Percentiles rank a stretch among this genome's conserved stretches.
phyloP scores from a whole-genome alignment of 192 early-diverging fungal genomes.

The Linnemannia schmuckeri region DNA sequence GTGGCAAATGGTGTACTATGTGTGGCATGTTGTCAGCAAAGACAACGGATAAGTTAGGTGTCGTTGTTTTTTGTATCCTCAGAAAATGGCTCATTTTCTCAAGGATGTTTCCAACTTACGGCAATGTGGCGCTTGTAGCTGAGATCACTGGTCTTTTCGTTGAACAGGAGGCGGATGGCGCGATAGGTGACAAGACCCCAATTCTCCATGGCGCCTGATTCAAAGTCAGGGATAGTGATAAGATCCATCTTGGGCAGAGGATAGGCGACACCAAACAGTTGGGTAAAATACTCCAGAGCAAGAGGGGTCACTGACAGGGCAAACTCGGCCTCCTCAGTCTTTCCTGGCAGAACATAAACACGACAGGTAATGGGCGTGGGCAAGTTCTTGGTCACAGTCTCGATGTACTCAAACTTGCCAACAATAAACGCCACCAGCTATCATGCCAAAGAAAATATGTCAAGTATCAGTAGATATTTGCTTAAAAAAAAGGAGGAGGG shows the following conservation, averaged over 20 bases:
- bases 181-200: constrained; percentile 97
- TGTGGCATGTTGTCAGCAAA: background rate
- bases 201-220: constrained; percentile 94
- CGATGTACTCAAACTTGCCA: constrained; percentile 94
- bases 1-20: constrained; percentile 87
- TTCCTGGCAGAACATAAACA: constrained; percentile 88
- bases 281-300: constrained; percentile 87
- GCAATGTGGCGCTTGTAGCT: constrained; percentile 86
- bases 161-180: constrained; percentile 86
- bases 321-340: constrained; percentile 84
- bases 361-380: constrained; percentile 83
- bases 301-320: constrained; percentile 83
- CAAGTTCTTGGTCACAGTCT: constrained; percentile 78
- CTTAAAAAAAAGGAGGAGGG: background rate
- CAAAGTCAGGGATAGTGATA: constrained; percentile 95
- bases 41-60: background rate
- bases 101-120: constrained; percentile 18
- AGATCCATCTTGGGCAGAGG: constrained; percentile 93
- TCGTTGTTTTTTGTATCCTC: background rate
- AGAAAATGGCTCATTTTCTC: background rate
- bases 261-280: constrained; percentile 90
- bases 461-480: background rate
- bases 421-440: constrained; percentile 90
- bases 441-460: background rate
- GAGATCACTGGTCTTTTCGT: constrained; percentile 81